Evolutionary conservation across 148 eudicot genomes (phyloP).

Genomic region (Nyssa sinensis): DNA sequence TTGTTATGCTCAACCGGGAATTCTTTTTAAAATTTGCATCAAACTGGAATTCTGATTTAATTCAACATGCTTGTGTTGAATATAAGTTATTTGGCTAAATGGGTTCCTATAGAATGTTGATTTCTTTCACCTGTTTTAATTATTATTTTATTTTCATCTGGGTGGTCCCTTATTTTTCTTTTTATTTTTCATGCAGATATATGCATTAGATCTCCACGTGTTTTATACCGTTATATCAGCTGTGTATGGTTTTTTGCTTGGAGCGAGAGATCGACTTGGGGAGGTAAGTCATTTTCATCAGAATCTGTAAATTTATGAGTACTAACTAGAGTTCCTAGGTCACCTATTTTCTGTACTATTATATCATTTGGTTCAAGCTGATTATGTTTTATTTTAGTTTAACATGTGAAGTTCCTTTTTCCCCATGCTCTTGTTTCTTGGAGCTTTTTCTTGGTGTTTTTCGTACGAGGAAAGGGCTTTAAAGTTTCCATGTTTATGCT

Average conservation of each 20-base stretch:
- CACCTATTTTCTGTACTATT: background rate
- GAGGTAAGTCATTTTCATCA: slow-evolving; percentile 55
- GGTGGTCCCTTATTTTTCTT: background rate
- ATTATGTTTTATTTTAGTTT: background rate
- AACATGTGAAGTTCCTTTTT: slow-evolving; percentile 2
- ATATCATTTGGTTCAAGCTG: background rate
- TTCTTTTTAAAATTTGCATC: background rate
- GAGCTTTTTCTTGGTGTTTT: background rate
- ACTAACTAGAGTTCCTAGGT: background rate
- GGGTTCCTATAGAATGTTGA: background rate
- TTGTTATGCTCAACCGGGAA: background rate
- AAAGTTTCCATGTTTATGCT: background rate
- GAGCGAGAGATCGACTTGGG: slow-evolving; percentile 97
- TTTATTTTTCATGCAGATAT: slow-evolving; percentile 58
- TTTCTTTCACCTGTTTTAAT: no score
- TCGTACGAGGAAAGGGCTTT: background rate
- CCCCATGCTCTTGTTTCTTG: background rate
- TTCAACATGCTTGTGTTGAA: background rate
- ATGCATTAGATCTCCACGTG: slow-evolving; percentile 72
- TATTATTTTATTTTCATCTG: background rate
- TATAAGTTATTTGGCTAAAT: background rate
- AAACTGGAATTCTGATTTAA: background rate
- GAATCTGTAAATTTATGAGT: slow-evolving; percentile 9
- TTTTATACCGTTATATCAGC: slow-evolving; percentile 92
- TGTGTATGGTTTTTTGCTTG: slow-evolving; percentile 86